Conservation (phyloP, 1,284 basidiomycete species). For the Ustilago tritici region DNA sequence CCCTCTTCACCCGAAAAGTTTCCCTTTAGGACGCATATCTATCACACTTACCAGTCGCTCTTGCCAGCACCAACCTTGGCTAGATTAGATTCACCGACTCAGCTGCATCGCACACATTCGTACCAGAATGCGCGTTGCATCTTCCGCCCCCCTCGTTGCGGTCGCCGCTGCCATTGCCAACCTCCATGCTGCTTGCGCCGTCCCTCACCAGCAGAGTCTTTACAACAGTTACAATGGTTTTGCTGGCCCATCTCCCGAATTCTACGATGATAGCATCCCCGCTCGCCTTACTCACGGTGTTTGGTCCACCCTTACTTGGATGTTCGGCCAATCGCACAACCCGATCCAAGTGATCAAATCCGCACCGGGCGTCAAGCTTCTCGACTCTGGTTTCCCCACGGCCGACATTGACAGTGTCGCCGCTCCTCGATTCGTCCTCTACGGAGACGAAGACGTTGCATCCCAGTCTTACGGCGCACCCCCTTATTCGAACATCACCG, state of each 20-base stretch:
- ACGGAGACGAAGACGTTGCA: slow-evolving; percentile 43
- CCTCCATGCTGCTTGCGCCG: slow-evolving; percentile 19
- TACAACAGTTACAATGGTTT: slow-evolving; percentile 50
- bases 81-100: not conserved
- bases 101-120: not conserved
- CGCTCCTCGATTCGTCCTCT: slow-evolving; percentile 46
- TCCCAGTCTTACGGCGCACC: slow-evolving; percentile 48
- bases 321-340: slow-evolving; percentile 29
- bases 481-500: slow-evolving; percentile 45
- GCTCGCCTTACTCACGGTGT: slow-evolving; percentile 32
- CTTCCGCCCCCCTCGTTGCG: slow-evolving; percentile 20
- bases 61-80: not conserved
- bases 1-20: not conserved
- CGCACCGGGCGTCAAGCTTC: slow-evolving; percentile 31
- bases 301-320: slow-evolving; percentile 33
- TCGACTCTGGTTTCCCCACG: slow-evolving; percentile 45
- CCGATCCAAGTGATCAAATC: slow-evolving; percentile 35
- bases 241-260: slow-evolving; percentile 21
- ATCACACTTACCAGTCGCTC: not conserved
- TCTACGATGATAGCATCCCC: slow-evolving; percentile 52
- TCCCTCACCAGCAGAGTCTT: slow-evolving; percentile 42
- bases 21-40: not conserved
- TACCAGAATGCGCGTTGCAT: slow-evolving; percentile 25
- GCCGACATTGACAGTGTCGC: slow-evolving; percentile 42
- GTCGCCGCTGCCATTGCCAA: slow-evolving; percentile 29